Percentiles rank a stretch among this genome's conserved stretches.
phyloP scores from a whole-genome alignment of 225 moss, liverwort and hornwort species.

The Straminergon stramineum region DNA sequence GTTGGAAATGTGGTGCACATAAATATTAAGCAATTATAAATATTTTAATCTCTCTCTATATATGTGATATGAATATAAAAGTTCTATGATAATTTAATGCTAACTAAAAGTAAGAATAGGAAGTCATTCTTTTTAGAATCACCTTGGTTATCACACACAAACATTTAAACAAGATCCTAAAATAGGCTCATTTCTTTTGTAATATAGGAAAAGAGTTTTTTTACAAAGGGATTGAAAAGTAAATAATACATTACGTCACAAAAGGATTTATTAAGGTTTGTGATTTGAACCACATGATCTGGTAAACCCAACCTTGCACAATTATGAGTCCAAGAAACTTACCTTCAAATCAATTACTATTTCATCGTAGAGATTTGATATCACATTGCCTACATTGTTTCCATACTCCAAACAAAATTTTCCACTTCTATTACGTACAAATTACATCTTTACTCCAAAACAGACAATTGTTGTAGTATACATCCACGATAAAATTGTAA shows the following conservation, averaged over 20 bases:
- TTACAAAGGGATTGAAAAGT: not conserved
- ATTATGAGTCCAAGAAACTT: not conserved
- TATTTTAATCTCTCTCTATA: not conserved
- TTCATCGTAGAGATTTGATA: fast-evolving
- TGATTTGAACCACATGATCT: not conserved
- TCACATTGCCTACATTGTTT: not conserved
- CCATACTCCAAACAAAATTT: not conserved
- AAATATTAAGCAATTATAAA: not conserved
- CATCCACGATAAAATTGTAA: not conserved
- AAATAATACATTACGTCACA: not conserved
- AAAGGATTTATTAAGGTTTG: not conserved
- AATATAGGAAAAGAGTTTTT: not conserved
- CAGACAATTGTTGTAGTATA: not conserved
- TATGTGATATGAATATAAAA: not conserved
- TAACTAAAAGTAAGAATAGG: not conserved
- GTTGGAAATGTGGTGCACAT: not conserved
- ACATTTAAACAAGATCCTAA: fast-evolving
- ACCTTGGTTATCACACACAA: too few relatives aligned
- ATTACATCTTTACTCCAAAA: not conserved
- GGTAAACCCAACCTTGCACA: not conserved
- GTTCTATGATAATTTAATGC: not conserved
- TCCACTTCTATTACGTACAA: not conserved
- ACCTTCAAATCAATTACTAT: not conserved
- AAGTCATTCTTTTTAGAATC: not conserved
- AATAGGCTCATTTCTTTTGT: too few relatives aligned